A percentile compares a stretch with the other conserved stretches of the same genome.
Conservation (phyloP, 1,139 yeast species). For the Nakaseomyces glabratus region DNA sequence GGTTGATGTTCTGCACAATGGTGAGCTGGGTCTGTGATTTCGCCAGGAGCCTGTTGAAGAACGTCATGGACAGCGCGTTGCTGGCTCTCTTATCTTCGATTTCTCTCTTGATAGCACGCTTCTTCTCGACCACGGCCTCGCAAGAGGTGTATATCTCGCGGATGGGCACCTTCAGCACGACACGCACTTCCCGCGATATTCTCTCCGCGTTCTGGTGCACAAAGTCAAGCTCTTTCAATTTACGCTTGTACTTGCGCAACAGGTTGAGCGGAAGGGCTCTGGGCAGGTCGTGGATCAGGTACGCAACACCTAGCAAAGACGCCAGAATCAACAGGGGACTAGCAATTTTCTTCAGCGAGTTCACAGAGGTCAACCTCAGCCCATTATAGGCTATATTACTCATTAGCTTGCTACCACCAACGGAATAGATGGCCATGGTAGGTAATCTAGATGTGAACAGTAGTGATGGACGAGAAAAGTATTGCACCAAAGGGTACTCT, state of each 20-base stretch:
- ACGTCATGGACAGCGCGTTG: conserved; percentile 50
- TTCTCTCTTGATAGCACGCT: conserved; percentile 20
- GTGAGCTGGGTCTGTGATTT: conserved; percentile 42
- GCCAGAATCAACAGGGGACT: conserved; percentile 40
- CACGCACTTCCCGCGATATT: conserved; percentile 71
- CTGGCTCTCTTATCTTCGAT: conserved; percentile 40
- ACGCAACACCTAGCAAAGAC: conserved; percentile 52
- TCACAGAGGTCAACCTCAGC: conserved; percentile 30
- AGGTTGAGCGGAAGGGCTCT: conserved; percentile 80
- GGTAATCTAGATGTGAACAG: conserved; percentile 30
- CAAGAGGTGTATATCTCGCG: conserved; percentile 74
- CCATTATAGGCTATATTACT: conserved; percentile 31
- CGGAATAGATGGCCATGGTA: conserved; percentile 28
- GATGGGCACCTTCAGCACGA: conserved; percentile 72
- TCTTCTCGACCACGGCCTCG: conserved; percentile 36
- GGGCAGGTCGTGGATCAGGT: conserved; percentile 72
- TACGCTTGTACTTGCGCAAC: conserved; percentile 57
- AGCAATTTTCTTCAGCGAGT: conserved; percentile 28
- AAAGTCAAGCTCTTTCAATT: conserved; percentile 61
- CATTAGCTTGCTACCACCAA: conserved; percentile 31
- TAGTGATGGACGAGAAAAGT: conserved; percentile 29
- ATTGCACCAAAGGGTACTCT: conserved; percentile 22
- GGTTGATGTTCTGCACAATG: conserved; percentile 42
- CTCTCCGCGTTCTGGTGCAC: conserved; percentile 70
- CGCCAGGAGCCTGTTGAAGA: conserved; percentile 48